Conservation (phyloP, 441 rosid species). For the Daphne laureola region DNA sequence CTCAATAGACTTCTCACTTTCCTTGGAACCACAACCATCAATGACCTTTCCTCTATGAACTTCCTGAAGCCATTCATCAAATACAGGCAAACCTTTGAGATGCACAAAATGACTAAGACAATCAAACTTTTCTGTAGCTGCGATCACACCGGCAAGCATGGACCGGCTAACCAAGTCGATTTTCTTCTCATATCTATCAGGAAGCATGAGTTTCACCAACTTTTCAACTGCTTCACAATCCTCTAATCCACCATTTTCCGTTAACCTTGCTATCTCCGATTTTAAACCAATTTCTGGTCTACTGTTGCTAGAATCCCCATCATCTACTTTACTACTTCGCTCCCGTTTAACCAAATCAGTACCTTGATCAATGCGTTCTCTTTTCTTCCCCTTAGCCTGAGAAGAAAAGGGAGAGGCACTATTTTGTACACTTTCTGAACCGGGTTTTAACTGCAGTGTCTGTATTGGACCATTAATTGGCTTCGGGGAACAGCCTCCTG, state of each 20-base stretch:
- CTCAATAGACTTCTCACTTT: slow-evolving; percentile 50
- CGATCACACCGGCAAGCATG: slow-evolving; percentile 60
- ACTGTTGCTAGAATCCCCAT: slow-evolving; percentile 34
- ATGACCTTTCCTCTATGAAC: slow-evolving; percentile 76
- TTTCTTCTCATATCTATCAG: slow-evolving; percentile 53
- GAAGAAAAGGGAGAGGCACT: slow-evolving; percentile 38
- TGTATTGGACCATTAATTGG: slow-evolving; percentile 61
- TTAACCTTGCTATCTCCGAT: slow-evolving; percentile 55
- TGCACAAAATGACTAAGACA: slow-evolving; percentile 72
- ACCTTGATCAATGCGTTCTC: slow-evolving; percentile 71
- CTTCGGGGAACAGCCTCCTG: slow-evolving; percentile 75
- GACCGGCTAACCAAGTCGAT: slow-evolving; percentile 57
- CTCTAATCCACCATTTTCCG: slow-evolving; percentile 64
- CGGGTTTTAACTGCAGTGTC: slow-evolving; percentile 45
- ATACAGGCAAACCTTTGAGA: slow-evolving; percentile 65
- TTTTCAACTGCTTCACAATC: slow-evolving; percentile 67
- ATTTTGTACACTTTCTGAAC: slow-evolving; percentile 48
- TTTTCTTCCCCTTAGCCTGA: slow-evolving; percentile 74
- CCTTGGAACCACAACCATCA: slow-evolving; percentile 50
- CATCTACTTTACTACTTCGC: slow-evolving; percentile 46
- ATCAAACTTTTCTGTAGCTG: slow-evolving; percentile 67
- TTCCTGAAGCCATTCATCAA: slow-evolving; percentile 93
- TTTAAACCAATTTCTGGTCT: slow-evolving; percentile 46
- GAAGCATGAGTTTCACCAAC: slow-evolving; percentile 63
- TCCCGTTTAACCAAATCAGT: slow-evolving; percentile 66